Base-by-base conservation (phyloP, 176 grass and related monocot genomes). In the Oryza officinalis region DNA sequence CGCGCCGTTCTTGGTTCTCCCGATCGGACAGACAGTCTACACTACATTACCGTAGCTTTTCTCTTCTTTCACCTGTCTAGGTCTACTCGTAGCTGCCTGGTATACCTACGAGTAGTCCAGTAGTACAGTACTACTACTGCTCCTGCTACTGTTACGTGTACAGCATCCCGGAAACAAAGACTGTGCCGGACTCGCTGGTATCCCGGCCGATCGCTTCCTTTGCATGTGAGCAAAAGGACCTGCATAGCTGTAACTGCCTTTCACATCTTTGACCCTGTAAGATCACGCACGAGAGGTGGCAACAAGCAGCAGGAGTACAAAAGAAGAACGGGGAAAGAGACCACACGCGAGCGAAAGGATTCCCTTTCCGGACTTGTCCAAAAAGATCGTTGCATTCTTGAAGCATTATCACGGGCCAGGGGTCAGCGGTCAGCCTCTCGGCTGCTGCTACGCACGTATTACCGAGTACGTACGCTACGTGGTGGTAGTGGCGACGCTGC, bases 231-330 rank as follows among this genome's bases (percentile, higher is more conserved):
- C 32, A 22, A 47, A 47, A 22, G 15, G 27, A 72, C 45, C 47
- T 43, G 33, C 68, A 11, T 64, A 71, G 74, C 69, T 79, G 80
- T 61, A 75, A 74, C 84, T 50, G 74, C 80, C 84, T 83, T 84
- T 65, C 80, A 69, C 49, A 76, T 84, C 75, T 87, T 90, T 90
- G 84, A 90, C 89, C 50, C 63, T 47, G 40, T 14, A 6, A 10
- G 63, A 41, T 31, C 69, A 70, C 84, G 79, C 74, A 80, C 84
- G 41, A 64, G 69, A 79, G 80, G 69, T 0, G 27, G 57, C 57
- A n/a, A 1, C 50, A 25, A 7, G 57, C 22, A 25, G n/a, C 3
- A 11, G 54, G 1, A n/a, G 22, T n/a, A 28, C 72, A 6, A 76
- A 84, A 60, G 38, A 28, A 65, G 8, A 37, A 23, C 67, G 3